Conservation (phyloP, 306 rosid genomes). For the Prunus davidiana region DNA sequence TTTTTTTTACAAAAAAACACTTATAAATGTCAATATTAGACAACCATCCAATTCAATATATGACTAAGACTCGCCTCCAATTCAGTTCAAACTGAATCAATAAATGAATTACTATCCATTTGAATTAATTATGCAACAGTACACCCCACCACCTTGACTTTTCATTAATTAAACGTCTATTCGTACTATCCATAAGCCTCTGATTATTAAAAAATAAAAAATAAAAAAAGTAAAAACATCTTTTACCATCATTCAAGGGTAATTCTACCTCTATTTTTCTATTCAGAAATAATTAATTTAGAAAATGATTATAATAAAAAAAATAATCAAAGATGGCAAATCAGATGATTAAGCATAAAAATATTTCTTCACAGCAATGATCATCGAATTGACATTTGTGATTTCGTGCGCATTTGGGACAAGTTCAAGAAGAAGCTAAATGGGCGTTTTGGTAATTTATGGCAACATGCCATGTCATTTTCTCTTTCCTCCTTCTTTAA, state of each 20-base stretch:
- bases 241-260: background rate
- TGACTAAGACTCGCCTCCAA: no score
- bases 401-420: no score
- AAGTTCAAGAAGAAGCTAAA: no score
- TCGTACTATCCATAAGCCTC: background rate
- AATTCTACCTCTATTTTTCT: background rate
- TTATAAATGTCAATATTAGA: no score
- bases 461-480: background rate
- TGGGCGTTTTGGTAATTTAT: background rate
- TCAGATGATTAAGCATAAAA: no score
- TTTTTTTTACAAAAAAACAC: no score
- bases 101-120: background rate
- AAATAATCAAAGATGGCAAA: background rate
- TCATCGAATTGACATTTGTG: background rate
- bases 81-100: no score
- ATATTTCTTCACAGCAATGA: background rate
- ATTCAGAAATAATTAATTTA: no score
- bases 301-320: background rate
- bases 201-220: no score
- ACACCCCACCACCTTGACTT: background rate
- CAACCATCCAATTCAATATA: no score
- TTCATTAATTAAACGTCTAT: background rate
- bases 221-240: background rate
- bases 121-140: background rate
- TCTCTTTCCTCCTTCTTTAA: background rate